Conservation (phyloP, 176 grass and related monocot genomes). For the Oryza longistaminata region DNA sequence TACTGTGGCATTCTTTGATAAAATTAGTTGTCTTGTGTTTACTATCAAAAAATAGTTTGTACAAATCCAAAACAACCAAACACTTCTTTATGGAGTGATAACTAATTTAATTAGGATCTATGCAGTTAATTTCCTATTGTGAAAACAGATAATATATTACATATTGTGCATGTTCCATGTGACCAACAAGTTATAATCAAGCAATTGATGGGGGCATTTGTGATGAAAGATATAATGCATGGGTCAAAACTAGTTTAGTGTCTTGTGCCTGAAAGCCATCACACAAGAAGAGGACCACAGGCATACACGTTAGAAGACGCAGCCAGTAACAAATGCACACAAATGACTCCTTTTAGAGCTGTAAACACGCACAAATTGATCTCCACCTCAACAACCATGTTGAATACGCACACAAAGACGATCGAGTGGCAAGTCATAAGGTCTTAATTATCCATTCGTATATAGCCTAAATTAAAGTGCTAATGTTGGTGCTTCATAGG, state of each 20-base stretch:
- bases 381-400: neutral
- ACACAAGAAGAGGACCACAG: neutral
- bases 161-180: neutral
- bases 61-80: neutral
- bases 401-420: neutral
- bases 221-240: neutral
- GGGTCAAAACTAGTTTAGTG: neutral
- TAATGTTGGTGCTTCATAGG: neutral
- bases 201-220: neutral
- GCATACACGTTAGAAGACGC: neutral
- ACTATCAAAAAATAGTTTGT: neutral
- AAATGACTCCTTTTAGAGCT: slow-evolving; percentile 6
- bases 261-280: neutral
- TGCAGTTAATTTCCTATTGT: neutral
- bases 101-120: neutral
- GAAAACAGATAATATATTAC: neutral
- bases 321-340: neutral
- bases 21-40: neutral
- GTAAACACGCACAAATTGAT: neutral
- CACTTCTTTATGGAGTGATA: neutral
- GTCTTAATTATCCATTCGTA: slow-evolving; percentile 15
- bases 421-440: neutral
- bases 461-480: neutral
- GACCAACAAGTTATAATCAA: neutral
- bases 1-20: neutral